A percentile compares a stretch with the other conserved stretches of the same genome.
phyloP scores from a whole-genome alignment of 1,284 basidiomycete genomes.

The Sporisorium iseilematis-ciliati region DNA sequence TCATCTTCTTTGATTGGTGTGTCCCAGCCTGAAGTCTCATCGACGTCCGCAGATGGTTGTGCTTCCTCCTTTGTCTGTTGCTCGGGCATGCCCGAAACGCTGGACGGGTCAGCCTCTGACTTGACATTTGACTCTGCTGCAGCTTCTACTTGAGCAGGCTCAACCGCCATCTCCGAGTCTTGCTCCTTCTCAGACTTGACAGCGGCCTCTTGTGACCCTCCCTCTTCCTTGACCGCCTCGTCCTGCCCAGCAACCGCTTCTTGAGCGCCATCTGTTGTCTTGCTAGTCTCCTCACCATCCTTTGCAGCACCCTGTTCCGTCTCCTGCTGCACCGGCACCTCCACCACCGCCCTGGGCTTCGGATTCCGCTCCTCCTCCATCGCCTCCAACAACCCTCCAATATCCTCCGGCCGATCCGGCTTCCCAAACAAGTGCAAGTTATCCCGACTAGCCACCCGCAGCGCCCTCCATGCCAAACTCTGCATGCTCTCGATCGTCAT shows the following conservation, averaged over 20 bases:
- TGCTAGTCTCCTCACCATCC: background rate
- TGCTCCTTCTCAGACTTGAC: background rate
- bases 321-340: conserved; percentile 1
- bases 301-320: conserved; percentile 4
- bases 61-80: conserved; percentile 9
- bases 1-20: background rate
- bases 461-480: conserved; percentile 61
- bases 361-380: conserved; percentile 50
- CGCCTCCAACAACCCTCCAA: conserved; percentile 43
- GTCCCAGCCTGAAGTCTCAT: background rate
- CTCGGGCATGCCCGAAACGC: conserved; percentile 7
- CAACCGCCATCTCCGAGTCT: background rate
- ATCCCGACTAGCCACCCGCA: conserved; percentile 48
- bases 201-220: background rate
- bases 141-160: background rate
- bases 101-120: conserved; percentile 1
- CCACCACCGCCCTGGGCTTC: conserved; percentile 21
- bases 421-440: conserved; percentile 53
- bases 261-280: background rate
- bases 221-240: background rate
- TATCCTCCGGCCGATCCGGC: conserved; percentile 50
- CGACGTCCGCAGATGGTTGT: background rate
- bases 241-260: background rate
- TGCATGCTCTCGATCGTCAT: conserved; percentile 45
- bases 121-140: background rate